These are phyloP conservation scores for Zasmidium cellare DNA, from an alignment of 2,329 filamentous ascomycete species.

Conservation along the genomic window DNA sequence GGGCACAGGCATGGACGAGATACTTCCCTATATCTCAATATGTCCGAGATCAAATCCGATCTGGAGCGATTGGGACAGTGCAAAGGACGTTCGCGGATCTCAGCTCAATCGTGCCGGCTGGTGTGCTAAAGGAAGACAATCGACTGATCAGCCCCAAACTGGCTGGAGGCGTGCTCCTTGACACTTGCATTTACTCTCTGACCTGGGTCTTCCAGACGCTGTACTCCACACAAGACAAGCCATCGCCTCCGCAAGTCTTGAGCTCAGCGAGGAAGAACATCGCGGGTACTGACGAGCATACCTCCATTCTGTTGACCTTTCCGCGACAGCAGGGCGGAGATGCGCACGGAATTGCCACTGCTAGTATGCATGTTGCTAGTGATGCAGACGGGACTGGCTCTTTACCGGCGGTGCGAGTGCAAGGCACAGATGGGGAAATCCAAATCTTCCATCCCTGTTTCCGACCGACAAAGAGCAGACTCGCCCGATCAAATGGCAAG, in stretches of 20 bases:
- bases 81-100: slow-evolving; percentile 58
- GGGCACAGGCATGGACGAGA: slow-evolving; percentile 70
- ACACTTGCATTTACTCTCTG: slow-evolving; percentile 83
- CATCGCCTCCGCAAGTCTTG: slow-evolving; percentile 68
- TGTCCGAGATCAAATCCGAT: slow-evolving; percentile 64
- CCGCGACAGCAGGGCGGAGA: slow-evolving; percentile 58
- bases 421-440: slow-evolving; percentile 79
- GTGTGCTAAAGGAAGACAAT: slow-evolving; percentile 60
- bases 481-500: slow-evolving; percentile 43
- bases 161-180: slow-evolving; percentile 78
- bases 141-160: slow-evolving; percentile 83
- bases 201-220: slow-evolving; percentile 91
- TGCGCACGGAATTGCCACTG: slow-evolving; percentile 66
- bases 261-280: slow-evolving; percentile 70
- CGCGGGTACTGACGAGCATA: slow-evolving; percentile 75
- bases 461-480: slow-evolving; percentile 55
- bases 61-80: slow-evolving; percentile 56
- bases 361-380: slow-evolving; percentile 61
- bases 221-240: slow-evolving; percentile 71
- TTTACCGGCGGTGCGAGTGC: slow-evolving; percentile 72
- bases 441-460: slow-evolving; percentile 73
- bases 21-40: slow-evolving; percentile 83
- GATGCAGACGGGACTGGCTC: slow-evolving; percentile 62
- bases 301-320: slow-evolving; percentile 76
- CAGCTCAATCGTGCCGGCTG: slow-evolving; percentile 60